These are phyloP conservation scores for Plasmodium vivax DNA, from an alignment of 169 alveolate genomes.

Conservation along the genomic window DNA sequence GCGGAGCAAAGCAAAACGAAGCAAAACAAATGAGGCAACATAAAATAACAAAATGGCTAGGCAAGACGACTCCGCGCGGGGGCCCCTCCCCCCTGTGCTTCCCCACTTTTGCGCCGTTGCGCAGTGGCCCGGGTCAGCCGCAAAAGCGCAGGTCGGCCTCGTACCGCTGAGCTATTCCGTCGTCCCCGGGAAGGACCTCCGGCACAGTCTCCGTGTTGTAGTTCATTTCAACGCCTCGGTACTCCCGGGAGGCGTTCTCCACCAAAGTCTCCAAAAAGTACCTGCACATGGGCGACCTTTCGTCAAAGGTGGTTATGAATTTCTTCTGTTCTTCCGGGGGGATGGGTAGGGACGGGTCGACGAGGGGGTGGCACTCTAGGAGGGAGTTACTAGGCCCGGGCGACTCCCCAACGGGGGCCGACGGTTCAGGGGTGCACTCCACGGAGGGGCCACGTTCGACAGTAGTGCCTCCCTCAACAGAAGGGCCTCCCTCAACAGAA, in stretches of 20 bases:
- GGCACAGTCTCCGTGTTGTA: conserved; percentile 25
- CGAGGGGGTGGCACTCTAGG: conserved; percentile 31
- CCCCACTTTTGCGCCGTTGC: neutral
- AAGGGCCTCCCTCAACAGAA: neutral
- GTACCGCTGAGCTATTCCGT: conserved; percentile 68
- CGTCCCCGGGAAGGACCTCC: conserved; percentile 19
- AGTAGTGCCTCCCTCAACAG: neutral
- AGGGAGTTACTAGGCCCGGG: neutral
- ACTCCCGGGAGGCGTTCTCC: conserved; percentile 49
- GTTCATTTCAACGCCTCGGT: conserved; percentile 60
- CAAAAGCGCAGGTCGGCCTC: conserved; percentile 33
- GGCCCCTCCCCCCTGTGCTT: neutral
- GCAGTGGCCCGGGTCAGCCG: neutral
- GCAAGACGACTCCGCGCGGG: neutral
- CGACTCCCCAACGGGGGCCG: neutral
- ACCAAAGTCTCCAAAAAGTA: conserved; percentile 31
- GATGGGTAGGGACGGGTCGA: conserved; percentile 11
- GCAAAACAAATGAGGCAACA: neutral
- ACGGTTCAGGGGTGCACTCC: neutral
- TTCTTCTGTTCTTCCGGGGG: conserved; percentile 41
- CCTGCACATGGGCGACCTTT: conserved; percentile 47
- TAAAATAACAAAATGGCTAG: neutral
- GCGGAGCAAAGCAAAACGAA: neutral
- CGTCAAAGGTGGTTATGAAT: conserved; percentile 45
- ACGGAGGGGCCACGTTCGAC: neutral